A percentile compares a stretch with the other conserved stretches of the same genome.
These are phyloP conservation scores for Lycium barbarum DNA, from an alignment of 257 asterid genomes.

Conservation along the genomic window DNA sequence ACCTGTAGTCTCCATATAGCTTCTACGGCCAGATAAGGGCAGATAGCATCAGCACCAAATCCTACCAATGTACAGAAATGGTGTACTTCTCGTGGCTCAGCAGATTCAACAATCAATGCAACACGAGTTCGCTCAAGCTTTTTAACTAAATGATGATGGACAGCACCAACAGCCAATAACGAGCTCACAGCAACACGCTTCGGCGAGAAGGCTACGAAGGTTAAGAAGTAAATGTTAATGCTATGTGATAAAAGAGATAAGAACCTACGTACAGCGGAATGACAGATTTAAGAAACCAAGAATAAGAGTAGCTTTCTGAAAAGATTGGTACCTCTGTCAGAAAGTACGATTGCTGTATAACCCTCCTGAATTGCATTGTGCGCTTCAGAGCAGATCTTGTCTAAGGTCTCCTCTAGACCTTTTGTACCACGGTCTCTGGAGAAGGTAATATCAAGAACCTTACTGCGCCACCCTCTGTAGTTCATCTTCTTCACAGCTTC, in stretches of 20 bases:
- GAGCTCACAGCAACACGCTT: constrained; percentile 93
- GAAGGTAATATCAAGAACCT: constrained; percentile 88
- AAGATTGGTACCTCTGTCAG: constrained; percentile 80
- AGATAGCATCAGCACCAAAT: constrained; percentile 98
- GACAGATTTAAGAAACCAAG: neutral
- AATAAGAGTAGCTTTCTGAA: neutral
- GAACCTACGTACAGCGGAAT: neutral
- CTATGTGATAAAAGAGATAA: neutral
- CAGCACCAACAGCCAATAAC: constrained; percentile 96
- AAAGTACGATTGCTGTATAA: constrained; percentile 81
- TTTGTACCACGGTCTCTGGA: constrained; percentile 69
- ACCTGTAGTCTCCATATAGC: constrained; percentile 95
- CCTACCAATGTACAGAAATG: constrained; percentile 98
- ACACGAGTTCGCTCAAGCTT: constrained; percentile 95
- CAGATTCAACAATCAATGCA: constrained; percentile 90
- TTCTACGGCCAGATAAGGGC: constrained; percentile 94
- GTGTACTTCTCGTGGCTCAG: constrained; percentile 99
- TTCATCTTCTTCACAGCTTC: constrained; percentile 92
- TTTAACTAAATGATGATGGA: constrained; percentile 95
- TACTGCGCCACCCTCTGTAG: constrained; percentile 97
- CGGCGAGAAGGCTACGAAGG: constrained; percentile 71
- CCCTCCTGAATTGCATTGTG: constrained; percentile 90
- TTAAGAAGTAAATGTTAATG: constrained; percentile 24
- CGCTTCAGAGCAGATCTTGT: constrained; percentile 89
- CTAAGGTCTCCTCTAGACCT: constrained; percentile 94